A percentile compares a stretch with the other conserved stretches of the same genome.
These are phyloP conservation scores for Kokia cookei DNA, from an alignment of 441 rosid species.

Conservation along the genomic window DNA sequence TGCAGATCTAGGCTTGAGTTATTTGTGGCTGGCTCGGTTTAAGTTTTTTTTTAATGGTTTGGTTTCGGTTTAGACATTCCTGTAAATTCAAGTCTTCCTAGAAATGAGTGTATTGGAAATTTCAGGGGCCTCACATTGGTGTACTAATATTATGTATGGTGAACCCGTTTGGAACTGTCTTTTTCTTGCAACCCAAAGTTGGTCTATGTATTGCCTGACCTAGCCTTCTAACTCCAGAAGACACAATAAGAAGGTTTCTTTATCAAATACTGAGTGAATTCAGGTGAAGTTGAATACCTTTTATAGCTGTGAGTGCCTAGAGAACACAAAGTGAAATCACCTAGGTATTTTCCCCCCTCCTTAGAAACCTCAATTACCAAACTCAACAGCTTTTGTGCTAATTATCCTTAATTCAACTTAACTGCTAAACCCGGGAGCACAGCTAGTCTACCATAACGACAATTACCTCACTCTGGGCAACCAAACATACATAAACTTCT, in stretches of 20 bases:
- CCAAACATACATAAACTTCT: background rate
- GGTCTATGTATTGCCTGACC: background rate
- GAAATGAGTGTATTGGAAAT: background rate
- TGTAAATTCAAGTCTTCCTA: background rate
- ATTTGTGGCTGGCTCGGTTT: background rate
- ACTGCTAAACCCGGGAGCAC: background rate
- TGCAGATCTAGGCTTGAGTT: background rate
- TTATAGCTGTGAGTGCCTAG: background rate
- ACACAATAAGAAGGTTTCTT: background rate
- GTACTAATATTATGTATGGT: background rate
- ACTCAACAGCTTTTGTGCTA: background rate
- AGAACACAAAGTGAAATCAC: background rate
- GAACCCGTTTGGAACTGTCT: background rate
- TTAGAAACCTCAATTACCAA: background rate
- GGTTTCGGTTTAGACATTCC: background rate
- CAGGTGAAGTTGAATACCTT: background rate
- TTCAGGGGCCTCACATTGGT: background rate
- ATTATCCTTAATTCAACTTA: background rate
- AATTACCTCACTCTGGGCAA: conserved; percentile 1
- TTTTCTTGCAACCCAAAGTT: background rate
- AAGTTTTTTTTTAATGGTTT: background rate
- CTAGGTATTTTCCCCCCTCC: background rate
- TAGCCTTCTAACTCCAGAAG: background rate
- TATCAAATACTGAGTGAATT: background rate
- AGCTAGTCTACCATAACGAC: background rate